phyloP scores from a whole-genome alignment of 306 rosid genomes.

The Dryas alaskensis region DNA sequence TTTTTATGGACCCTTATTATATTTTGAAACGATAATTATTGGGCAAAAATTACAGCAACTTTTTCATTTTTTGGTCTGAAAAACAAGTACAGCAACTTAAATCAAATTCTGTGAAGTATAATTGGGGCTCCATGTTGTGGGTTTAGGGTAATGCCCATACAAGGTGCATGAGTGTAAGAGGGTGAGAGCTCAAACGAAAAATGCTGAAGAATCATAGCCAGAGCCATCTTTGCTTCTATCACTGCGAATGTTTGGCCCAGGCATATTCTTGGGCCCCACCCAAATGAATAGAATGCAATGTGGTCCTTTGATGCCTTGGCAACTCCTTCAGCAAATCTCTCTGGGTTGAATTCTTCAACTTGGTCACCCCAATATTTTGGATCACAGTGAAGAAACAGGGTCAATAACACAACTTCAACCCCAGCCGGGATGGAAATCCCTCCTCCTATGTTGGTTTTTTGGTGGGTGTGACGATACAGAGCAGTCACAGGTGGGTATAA shows the following conservation, averaged over 20 bases:
- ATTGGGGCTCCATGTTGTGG: slow-evolving; percentile 51
- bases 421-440: slow-evolving; percentile 39
- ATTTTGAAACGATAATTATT: no score
- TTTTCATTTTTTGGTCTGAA: no score
- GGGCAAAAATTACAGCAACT: no score
- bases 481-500: slow-evolving; percentile 2
- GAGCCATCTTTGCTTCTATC: slow-evolving; percentile 43
- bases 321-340: slow-evolving; percentile 43
- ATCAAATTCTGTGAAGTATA: slow-evolving; percentile 23
- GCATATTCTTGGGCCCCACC: slow-evolving; percentile 52
- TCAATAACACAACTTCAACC: slow-evolving; percentile 18
- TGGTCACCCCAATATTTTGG: slow-evolving; percentile 37
- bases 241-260: slow-evolving; percentile 47
- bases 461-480: neutral
- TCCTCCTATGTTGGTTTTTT: slow-evolving; percentile 28
- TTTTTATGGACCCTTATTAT: no score
- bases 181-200: slow-evolving; percentile 50
- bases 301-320: slow-evolving; percentile 34
- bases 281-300: slow-evolving; percentile 43
- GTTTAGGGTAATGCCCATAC: slow-evolving; percentile 18
- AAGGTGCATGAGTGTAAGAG: slow-evolving; percentile 48
- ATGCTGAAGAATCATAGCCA: slow-evolving; percentile 46
- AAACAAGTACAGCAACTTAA: no score
- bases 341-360: slow-evolving; percentile 41
- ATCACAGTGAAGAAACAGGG: slow-evolving; percentile 37